phyloP scores from a whole-genome alignment of 768 basidiomycete species.

The Russula olivacea region DNA sequence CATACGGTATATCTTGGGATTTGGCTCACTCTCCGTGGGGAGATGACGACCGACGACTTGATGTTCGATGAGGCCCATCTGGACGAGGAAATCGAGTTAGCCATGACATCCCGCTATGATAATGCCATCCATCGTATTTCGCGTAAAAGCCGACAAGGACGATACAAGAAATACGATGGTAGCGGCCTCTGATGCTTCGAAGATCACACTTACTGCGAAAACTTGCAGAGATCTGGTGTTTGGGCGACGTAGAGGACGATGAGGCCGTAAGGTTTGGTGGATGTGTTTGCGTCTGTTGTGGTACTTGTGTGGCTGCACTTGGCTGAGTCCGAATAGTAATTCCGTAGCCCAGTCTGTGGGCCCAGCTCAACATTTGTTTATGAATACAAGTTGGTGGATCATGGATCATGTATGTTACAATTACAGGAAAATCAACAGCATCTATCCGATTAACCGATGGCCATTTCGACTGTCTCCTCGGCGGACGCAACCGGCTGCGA shows the following conservation, averaged over 20 bases:
- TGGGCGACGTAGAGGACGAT: constrained; percentile 31
- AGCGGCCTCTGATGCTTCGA: background rate
- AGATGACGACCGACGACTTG: constrained; percentile 97
- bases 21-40: constrained; percentile 88
- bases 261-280: constrained; percentile 16
- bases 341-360: background rate
- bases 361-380: background rate
- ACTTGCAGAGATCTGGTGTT: constrained; percentile 19
- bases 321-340: constrained; percentile 4
- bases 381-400: constrained; percentile 1
- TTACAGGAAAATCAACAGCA: background rate
- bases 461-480: constrained; percentile 19
- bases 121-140: constrained; percentile 10
- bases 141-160: background rate
- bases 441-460: constrained; percentile 15
- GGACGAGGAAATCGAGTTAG: constrained; percentile 9
- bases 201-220: constrained; percentile 30
- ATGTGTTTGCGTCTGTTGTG: constrained; percentile 22
- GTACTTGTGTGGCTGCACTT: background rate
- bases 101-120: constrained; percentile 10
- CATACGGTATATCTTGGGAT: constrained; percentile 99
- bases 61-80: constrained; percentile 86
- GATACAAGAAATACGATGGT: background rate
- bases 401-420: constrained; percentile 2
- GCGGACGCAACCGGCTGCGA: constrained; percentile 6